phyloP scores from a whole-genome alignment of 805 yeast genomes.

The Yarrowia sp. region DNA sequence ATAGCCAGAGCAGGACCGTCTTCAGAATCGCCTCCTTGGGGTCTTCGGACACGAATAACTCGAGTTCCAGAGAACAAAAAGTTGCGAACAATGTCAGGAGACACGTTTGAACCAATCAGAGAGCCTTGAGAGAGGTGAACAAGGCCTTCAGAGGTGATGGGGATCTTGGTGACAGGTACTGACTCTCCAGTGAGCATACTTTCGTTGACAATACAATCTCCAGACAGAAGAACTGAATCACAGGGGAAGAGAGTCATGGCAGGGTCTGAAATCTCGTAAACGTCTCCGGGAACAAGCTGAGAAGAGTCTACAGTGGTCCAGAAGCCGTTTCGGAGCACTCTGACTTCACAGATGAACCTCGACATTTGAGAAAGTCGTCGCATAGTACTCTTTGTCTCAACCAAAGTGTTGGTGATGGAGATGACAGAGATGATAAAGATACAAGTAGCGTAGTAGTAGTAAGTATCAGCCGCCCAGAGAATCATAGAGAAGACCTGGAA shows the following conservation, averaged over 20 bases:
- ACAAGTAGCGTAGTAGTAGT: constrained; percentile 90
- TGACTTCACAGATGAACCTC: constrained; percentile 68
- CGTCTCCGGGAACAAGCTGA: constrained; percentile 93
- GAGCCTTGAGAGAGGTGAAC: constrained; percentile 32
- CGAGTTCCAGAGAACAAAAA: constrained; percentile 87
- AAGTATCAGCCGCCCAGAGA: constrained; percentile 88
- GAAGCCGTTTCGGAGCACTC: constrained; percentile 89
- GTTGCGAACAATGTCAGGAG: constrained; percentile 67
- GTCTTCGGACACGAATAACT: constrained; percentile 74
- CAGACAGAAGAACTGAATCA: constrained; percentile 80
- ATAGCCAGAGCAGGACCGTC: constrained; percentile 78
- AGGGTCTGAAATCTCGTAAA: constrained; percentile 89
- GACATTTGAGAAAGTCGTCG: constrained; percentile 71
- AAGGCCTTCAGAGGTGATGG: constrained; percentile 63
- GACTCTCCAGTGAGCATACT: constrained; percentile 98
- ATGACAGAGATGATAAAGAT: constrained; percentile 81
- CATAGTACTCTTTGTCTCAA: constrained; percentile 82
- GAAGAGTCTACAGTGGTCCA: constrained; percentile 79
- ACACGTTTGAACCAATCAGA: constrained; percentile 52
- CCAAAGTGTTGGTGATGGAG: constrained; percentile 73
- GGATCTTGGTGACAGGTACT: constrained; percentile 85
- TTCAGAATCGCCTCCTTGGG: constrained; percentile 46
- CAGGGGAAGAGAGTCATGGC: constrained; percentile 73
- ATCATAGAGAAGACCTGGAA: constrained; percentile 91
- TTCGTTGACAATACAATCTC: constrained; percentile 96